Evolutionary conservation across 352 stramenopile genomes (phyloP).

Genomic region (Globisporangium apiculatum): DNA sequence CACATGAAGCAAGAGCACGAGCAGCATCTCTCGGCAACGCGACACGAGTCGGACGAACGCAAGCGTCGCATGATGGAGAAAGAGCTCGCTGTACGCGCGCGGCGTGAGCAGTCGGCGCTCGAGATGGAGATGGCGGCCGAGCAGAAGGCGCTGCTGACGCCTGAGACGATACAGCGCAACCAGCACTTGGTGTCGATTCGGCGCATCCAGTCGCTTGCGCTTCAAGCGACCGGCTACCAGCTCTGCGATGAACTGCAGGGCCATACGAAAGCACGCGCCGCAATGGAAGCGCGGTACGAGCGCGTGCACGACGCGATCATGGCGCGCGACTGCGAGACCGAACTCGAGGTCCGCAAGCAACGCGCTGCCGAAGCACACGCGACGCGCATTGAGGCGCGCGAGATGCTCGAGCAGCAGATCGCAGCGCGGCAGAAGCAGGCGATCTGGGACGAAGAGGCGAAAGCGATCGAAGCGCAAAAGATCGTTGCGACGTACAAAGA

Average conservation of each 20-base stretch:
- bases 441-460: slow-evolving; percentile 72
- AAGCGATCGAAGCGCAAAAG: slow-evolving; percentile 70
- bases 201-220: slow-evolving; percentile 57
- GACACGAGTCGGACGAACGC: slow-evolving; percentile 54
- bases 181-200: slow-evolving; percentile 57
- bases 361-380: slow-evolving; percentile 26
- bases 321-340: slow-evolving; percentile 50
- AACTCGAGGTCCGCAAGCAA: slow-evolving; percentile 45
- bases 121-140: slow-evolving; percentile 69
- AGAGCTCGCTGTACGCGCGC: slow-evolving; percentile 51
- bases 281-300: slow-evolving; percentile 49
- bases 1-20: slow-evolving; percentile 35
- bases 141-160: slow-evolving; percentile 50
- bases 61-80: slow-evolving; percentile 79
- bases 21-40: slow-evolving; percentile 28
- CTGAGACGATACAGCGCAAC: slow-evolving; percentile 51
- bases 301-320: slow-evolving; percentile 70
- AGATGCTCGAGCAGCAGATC: slow-evolving; percentile 72
- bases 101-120: slow-evolving; percentile 62
- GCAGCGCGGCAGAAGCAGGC: slow-evolving; percentile 51
- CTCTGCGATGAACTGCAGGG: slow-evolving; percentile 50
- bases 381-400: slow-evolving; percentile 50
- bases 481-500: slow-evolving; percentile 79
- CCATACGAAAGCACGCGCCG: slow-evolving; percentile 32
- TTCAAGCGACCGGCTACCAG: slow-evolving; percentile 54